Conservation (phyloP, 2,329 filamentous ascomycete species). For the Rugonectria rugulosa region DNA sequence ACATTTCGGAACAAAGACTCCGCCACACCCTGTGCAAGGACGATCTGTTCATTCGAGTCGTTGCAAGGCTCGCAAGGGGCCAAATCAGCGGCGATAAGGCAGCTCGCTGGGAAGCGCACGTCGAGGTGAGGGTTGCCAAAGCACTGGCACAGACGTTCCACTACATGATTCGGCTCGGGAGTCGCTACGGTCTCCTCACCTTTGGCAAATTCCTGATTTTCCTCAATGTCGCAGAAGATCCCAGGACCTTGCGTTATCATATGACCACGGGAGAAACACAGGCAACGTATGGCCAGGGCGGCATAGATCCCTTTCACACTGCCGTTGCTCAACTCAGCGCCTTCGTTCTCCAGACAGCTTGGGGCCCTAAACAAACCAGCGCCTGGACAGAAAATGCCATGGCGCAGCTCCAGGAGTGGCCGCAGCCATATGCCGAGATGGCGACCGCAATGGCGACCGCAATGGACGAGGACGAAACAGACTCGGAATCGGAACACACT, state of each 20-base stretch:
- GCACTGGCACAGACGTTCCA: constrained; percentile 31
- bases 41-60: not conserved
- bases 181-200: constrained; percentile 36
- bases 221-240: constrained; percentile 30
- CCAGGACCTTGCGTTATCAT: constrained; percentile 27
- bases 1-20: not conserved
- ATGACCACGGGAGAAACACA: no score
- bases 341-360: no score
- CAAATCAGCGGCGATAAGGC: constrained; percentile 1
- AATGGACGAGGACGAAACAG: no score
- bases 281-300: no score
- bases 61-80: not conserved
- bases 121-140: constrained; percentile 27
- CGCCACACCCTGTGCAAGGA: not conserved
- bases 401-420: no score
- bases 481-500: no score
- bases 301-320: no score
- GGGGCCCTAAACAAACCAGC: no score
- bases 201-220: constrained; percentile 37
- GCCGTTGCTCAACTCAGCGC: no score
- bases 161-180: constrained; percentile 27
- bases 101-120: not conserved
- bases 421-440: no score
- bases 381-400: no score
- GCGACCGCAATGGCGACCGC: no score